These are phyloP conservation scores for Nannochloris sp. DNA, from an alignment of 139 green algal genomes.

Conservation along the genomic window DNA sequence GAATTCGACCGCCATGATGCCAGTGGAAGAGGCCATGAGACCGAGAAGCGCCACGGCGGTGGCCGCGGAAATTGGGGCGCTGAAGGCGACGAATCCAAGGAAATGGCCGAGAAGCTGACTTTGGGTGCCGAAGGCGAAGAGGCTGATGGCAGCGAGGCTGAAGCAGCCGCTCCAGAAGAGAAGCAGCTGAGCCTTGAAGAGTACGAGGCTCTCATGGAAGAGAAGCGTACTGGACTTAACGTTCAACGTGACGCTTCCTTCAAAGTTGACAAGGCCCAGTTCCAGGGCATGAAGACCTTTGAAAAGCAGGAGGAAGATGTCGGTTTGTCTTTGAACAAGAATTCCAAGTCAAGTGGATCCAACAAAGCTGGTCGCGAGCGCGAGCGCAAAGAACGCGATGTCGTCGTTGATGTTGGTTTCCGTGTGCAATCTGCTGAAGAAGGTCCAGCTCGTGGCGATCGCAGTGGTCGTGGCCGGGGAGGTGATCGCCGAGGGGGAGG, in stretches of 20 bases:
- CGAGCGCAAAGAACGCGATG: slow-evolving; percentile 36
- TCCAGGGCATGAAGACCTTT: slow-evolving; percentile 39
- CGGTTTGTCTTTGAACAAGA: slow-evolving; percentile 30
- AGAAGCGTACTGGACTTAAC: slow-evolving; percentile 72
- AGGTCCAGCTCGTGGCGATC: background rate
- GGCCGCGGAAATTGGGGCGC: slow-evolving; percentile 77
- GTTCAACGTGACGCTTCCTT: slow-evolving; percentile 32
- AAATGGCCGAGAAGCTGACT: slow-evolving; percentile 16
- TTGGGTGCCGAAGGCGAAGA: slow-evolving; percentile 19
- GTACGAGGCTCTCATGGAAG: slow-evolving; percentile 60
- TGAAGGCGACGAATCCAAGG: slow-evolving; percentile 49
- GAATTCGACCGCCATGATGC: slow-evolving; percentile 78
- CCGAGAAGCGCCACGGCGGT: slow-evolving; percentile 65
- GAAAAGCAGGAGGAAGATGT: slow-evolving; percentile 29
- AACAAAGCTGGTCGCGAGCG: slow-evolving; percentile 24
- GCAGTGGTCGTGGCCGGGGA: slow-evolving; percentile 1
- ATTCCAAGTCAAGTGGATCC: slow-evolving; percentile 34
- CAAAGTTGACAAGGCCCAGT: slow-evolving; percentile 36
- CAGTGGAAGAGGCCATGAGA: slow-evolving; percentile 71
- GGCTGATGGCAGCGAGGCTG: slow-evolving; percentile 18
- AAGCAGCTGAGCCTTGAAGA: slow-evolving; percentile 67
- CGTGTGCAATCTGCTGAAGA: slow-evolving; percentile 16
- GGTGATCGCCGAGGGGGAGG: background rate
- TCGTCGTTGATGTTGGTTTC: slow-evolving; percentile 32
- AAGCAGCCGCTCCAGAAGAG: slow-evolving; percentile 9